Evolutionary conservation across 106 monocot species (phyloP).

Genomic region (Acorus calamus): DNA sequence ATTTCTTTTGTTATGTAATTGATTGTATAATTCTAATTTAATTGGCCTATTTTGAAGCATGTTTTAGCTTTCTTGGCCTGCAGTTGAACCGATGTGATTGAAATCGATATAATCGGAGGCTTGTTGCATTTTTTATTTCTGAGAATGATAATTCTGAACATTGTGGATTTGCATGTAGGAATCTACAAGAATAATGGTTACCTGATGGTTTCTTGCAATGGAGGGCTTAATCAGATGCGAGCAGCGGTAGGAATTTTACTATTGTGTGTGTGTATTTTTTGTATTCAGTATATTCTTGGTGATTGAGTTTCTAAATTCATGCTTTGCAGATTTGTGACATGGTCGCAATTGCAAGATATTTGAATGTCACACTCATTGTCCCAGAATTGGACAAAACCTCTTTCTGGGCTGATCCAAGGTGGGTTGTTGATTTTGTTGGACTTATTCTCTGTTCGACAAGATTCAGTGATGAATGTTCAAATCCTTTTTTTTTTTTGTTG

Average conservation of each 20-base stretch:
- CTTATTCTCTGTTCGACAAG: background rate
- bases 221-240: conserved; percentile 98
- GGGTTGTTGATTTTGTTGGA: background rate
- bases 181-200: conserved; percentile 89
- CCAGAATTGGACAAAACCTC: conserved; percentile 96
- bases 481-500: background rate
- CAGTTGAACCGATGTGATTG: too few relatives aligned
- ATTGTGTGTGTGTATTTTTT: background rate
- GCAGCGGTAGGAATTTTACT: conserved; percentile 65
- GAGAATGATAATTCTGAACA: too few relatives aligned
- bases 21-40: too few relatives aligned
- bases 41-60: too few relatives aligned
- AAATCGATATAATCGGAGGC: too few relatives aligned
- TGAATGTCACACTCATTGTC: conserved; percentile 93
- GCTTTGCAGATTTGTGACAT: conserved; percentile 91
- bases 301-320: background rate
- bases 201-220: conserved; percentile 96
- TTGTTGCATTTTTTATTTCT: too few relatives aligned
- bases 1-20: too few relatives aligned
- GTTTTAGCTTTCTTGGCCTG: too few relatives aligned
- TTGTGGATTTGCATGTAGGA: conserved; percentile 24
- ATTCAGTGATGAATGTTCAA: background rate
- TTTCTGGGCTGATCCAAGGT: conserved; percentile 95
- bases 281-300: background rate
- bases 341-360: conserved; percentile 80